Conservation (phyloP, 2,329 filamentous ascomycete genomes). For the Neocatenulostroma microsporum region DNA sequence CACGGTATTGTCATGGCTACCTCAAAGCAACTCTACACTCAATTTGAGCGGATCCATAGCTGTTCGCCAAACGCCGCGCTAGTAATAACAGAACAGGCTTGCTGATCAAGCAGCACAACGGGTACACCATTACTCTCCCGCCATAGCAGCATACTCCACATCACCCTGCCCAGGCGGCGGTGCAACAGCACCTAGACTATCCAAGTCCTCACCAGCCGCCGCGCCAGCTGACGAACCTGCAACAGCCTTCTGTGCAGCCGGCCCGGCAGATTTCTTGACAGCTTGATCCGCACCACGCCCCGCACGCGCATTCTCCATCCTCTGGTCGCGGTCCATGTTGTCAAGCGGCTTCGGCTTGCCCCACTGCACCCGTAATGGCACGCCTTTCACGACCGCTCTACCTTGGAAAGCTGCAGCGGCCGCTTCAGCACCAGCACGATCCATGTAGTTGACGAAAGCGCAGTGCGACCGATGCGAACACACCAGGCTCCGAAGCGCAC, state of each 20-base stretch:
- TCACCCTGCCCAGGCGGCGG: constrained; percentile 73
- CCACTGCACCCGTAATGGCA: constrained; percentile 84
- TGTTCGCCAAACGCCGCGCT: too few species aligned
- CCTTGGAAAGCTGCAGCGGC: constrained; percentile 82
- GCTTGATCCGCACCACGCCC: constrained; percentile 49
- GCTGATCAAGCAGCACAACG: too few species aligned
- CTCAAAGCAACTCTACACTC: too few species aligned
- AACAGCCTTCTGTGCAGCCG: constrained; percentile 17
- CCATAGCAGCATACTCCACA: constrained; percentile 75
- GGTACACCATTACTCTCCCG: constrained; percentile 79
- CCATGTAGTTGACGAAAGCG: constrained; percentile 91
- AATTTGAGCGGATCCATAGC: too few species aligned
- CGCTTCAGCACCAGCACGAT: constrained; percentile 72
- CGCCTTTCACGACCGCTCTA: constrained; percentile 80
- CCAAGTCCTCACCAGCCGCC: constrained; percentile 44
- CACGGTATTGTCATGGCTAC: too few species aligned
- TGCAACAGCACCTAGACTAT: constrained; percentile 49
- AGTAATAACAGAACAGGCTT: too few species aligned
- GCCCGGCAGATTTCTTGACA: constrained; percentile 45
- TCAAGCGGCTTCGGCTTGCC: constrained; percentile 87
- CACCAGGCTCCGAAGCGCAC: constrained; percentile 83
- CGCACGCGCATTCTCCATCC: constrained; percentile 71
- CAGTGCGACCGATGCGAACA: constrained; percentile 97
- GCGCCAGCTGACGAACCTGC: constrained; percentile 60
- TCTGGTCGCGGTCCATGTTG: constrained; percentile 79